phyloP scores from a whole-genome alignment of 2,329 filamentous ascomycete genomes.

The Periglandula ipomoeae region DNA sequence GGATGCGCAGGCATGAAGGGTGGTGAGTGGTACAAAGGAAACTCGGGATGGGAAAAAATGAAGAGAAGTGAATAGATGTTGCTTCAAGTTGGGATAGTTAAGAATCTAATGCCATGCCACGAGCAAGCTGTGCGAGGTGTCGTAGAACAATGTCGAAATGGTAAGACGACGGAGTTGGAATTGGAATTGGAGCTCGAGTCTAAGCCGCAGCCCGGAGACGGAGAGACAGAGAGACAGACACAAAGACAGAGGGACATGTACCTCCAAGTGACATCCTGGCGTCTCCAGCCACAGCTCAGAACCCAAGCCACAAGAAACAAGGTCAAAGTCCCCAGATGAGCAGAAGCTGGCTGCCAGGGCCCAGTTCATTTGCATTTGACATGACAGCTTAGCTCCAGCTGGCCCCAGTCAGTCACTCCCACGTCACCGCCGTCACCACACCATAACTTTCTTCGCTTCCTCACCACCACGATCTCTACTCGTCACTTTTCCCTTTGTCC shows the following conservation, averaged over 20 bases:
- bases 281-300: not conserved
- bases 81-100: too few relatives aligned
- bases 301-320: too few relatives aligned
- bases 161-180: not conserved
- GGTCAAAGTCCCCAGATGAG: too few relatives aligned
- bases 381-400: too few relatives aligned
- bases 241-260: not conserved
- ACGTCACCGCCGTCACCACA: too few relatives aligned
- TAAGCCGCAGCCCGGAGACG: not conserved
- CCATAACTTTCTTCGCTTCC: not conserved
- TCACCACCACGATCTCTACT: not conserved
- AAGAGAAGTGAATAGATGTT: too few relatives aligned
- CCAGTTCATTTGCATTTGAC: too few relatives aligned
- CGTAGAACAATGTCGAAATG: not conserved
- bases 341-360: too few relatives aligned
- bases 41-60: not conserved
- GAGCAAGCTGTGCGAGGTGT: too few relatives aligned
- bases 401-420: too few relatives aligned
- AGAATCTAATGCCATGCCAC: not conserved
- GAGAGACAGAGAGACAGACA: not conserved
- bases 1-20: conserved; percentile 4
- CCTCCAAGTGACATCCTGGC: not conserved
- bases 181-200: not conserved
- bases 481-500: not conserved
- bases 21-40: not conserved